Evolutionary conservation across 2,329 filamentous ascomycete genomes (phyloP).

Genomic region (Byssothecium circinans): DNA sequence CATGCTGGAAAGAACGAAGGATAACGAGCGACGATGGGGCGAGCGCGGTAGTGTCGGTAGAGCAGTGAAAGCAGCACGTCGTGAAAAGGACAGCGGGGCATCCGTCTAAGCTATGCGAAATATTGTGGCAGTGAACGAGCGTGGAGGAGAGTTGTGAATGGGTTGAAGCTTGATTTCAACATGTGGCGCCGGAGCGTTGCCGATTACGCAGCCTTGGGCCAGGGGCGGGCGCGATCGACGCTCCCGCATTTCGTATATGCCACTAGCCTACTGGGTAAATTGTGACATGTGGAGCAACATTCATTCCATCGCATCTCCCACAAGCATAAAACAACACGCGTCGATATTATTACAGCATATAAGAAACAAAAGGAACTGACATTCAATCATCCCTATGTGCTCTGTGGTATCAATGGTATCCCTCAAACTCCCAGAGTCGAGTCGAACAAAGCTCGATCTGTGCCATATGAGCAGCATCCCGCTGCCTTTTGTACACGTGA

Average conservation of each 20-base stretch:
- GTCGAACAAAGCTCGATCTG: not conserved
- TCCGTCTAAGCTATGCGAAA: too few relatives aligned
- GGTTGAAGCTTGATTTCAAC: slow-evolving; percentile 15
- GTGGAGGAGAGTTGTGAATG: not conserved
- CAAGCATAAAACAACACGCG: not conserved
- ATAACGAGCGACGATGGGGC: slow-evolving; percentile 20
- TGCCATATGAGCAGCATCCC: not conserved
- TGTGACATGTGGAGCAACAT: too few relatives aligned
- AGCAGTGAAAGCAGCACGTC: too few relatives aligned
- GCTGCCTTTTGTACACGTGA: slow-evolving; percentile 6
- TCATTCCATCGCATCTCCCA: slow-evolving; percentile 5
- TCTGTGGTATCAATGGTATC: slow-evolving; percentile 9
- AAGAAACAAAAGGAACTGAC: not conserved
- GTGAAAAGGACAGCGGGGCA: too few relatives aligned
- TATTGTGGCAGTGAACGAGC: not conserved
- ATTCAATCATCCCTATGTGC: slow-evolving; percentile 7
- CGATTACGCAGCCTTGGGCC: slow-evolving; percentile 21
- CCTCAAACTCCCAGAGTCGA: slow-evolving; percentile 1
- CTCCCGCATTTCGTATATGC: not conserved
- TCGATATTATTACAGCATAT: not conserved
- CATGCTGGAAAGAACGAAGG: slow-evolving; percentile 22
- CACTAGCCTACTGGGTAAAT: slow-evolving; percentile 4
- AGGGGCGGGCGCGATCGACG: slow-evolving; percentile 10
- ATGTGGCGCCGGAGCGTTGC: slow-evolving; percentile 19
- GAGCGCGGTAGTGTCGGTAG: not conserved